These are phyloP conservation scores for Trypanosoma avium DNA, from an alignment of 208 protist species.

Conservation along the genomic window DNA sequence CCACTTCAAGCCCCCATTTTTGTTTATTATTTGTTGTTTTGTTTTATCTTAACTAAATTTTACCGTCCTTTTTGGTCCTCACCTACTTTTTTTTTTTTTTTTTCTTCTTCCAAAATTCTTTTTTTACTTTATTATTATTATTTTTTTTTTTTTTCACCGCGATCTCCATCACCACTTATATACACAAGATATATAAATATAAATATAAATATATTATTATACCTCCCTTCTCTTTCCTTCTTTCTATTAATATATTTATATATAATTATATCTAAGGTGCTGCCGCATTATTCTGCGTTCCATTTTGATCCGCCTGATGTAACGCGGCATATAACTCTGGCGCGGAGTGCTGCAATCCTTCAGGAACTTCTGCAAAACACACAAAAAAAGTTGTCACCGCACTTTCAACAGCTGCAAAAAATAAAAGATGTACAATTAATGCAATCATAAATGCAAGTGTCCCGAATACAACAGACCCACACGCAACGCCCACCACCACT, in stretches of 20 bases:
- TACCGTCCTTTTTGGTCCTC: too few species aligned
- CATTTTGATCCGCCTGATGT: slow-evolving; percentile 48
- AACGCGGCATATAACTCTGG: slow-evolving; percentile 69
- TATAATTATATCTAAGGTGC: slow-evolving; percentile 13
- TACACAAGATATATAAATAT: not conserved
- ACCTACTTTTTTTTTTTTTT: too few species aligned
- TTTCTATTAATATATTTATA: slow-evolving; percentile 1
- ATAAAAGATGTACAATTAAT: slow-evolving; percentile 49
- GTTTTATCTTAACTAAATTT: too few species aligned
- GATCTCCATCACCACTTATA: not conserved
- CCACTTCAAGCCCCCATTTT: too few species aligned
- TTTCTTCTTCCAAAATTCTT: too few species aligned
- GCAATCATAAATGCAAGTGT: slow-evolving; percentile 55
- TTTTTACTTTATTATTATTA: too few species aligned
- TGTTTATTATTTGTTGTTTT: too few species aligned
- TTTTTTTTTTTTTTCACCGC: too few species aligned
- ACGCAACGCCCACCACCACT: slow-evolving; percentile 38
- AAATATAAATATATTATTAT: not conserved
- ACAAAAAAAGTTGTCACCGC: slow-evolving; percentile 87
- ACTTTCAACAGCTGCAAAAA: slow-evolving; percentile 74
- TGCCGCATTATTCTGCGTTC: slow-evolving; percentile 54
- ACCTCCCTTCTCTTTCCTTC: not conserved
- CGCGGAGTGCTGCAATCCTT: slow-evolving; percentile 65
- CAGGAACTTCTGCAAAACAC: slow-evolving; percentile 84
- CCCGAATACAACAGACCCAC: slow-evolving; percentile 31